Percentiles rank a stretch among this genome's conserved stretches.
Conservation (phyloP, 257 asterid species). For the Paulownia fortunei region DNA sequence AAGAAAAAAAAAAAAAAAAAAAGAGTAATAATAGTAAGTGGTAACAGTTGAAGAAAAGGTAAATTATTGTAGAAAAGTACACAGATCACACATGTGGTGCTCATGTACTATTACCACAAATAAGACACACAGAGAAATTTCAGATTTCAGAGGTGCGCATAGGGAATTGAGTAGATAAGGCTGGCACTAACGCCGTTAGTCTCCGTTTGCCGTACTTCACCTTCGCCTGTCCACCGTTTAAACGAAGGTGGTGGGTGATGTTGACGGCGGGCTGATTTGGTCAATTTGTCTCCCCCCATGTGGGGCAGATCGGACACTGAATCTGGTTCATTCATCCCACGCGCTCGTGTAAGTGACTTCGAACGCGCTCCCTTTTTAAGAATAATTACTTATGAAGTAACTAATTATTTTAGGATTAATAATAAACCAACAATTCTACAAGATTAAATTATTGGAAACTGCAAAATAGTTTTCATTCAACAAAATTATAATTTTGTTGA, state of each 20-base stretch:
- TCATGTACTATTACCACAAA: conserved; percentile 9
- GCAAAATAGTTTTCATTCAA: too few relatives aligned
- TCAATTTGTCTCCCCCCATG: conserved; percentile 23
- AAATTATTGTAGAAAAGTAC: conserved; percentile 11
- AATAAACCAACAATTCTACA: too few relatives aligned
- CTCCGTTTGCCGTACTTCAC: conserved; percentile 8
- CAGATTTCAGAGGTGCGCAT: conserved; percentile 24
- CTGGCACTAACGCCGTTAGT: conserved; percentile 24
- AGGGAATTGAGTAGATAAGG: conserved; percentile 41
- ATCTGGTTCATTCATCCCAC: conserved; percentile 3
- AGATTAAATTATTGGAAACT: too few relatives aligned
- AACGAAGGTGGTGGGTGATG: conserved; percentile 14
- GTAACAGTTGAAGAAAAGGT: neutral
- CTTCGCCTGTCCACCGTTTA: conserved; percentile 15
- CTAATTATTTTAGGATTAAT: neutral
- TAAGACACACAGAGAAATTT: neutral
- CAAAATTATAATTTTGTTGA: too few relatives aligned
- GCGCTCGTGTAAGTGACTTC: neutral
- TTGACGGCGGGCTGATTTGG: conserved; percentile 32
- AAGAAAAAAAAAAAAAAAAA: neutral
- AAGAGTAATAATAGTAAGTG: neutral
- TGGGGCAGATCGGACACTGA: conserved; percentile 31
- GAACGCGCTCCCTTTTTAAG: neutral
- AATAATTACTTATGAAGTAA: neutral
- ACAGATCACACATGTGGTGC: conserved; percentile 22